A percentile compares a stretch with the other conserved stretches of the same genome.
Conservation (phyloP, 306 rosid genomes). For the Lablab purpureus region DNA sequence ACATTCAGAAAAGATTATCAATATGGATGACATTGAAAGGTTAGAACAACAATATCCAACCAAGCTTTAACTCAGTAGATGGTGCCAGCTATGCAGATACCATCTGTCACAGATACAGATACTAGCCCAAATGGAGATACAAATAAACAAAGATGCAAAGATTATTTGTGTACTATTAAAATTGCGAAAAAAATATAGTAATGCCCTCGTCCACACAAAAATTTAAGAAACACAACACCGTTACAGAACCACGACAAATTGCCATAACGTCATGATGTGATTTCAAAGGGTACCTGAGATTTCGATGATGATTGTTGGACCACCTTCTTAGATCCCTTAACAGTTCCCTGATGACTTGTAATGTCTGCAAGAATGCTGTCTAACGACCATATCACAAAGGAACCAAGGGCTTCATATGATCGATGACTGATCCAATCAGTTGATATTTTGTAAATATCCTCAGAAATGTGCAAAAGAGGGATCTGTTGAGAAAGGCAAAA, state of each 20-base stretch:
- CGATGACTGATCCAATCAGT: slow-evolving; percentile 70
- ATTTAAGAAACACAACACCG: neutral
- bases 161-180: neutral
- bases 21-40: neutral
- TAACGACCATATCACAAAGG: slow-evolving; percentile 69
- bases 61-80: neutral
- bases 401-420: slow-evolving; percentile 66
- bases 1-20: neutral
- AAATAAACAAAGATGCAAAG: neutral
- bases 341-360: slow-evolving; percentile 59
- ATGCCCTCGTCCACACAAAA: neutral
- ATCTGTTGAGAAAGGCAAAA: slow-evolving; percentile 53
- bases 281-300: slow-evolving; percentile 65
- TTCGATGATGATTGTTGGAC: slow-evolving; percentile 64
- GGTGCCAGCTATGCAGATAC: neutral
- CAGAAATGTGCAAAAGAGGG: slow-evolving; percentile 72
- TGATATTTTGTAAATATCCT: slow-evolving; percentile 64
- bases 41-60: slow-evolving; percentile 15
- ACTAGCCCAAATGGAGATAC: neutral
- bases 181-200: neutral
- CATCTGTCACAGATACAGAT: neutral
- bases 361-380: slow-evolving; percentile 72
- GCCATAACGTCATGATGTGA: neutral
- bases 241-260: neutral
- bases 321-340: slow-evolving; percentile 72